Evolutionary conservation across 106 monocot genomes (phyloP), one percentile per base, ranked within the genome.

Genomic region (Amphibolis antarctica): DNA sequence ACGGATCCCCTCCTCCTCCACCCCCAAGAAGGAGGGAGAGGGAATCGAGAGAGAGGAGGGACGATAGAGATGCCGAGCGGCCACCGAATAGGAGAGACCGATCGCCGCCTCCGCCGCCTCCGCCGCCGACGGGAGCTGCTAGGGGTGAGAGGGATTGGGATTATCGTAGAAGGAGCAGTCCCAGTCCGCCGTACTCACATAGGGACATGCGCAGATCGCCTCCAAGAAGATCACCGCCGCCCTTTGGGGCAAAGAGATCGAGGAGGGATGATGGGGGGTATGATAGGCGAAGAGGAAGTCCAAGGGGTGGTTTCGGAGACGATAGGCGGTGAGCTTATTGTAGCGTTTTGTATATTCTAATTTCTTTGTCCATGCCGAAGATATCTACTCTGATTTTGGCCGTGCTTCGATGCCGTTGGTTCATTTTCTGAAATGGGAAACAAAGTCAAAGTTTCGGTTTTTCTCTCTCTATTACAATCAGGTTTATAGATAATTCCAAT

Each of bases 181-280:
- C 81, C 54, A 84, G 89, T 66, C 94, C 94, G 4, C 82, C 85
- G 10, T 49, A 49, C 25, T 22, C 21, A 10, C 55, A 26, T 76
- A 49, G 48, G 48, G 48, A 49, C n/a, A 49, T 12, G 48, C 13
- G 48, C 13, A 86, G 69, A 48, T 82, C 89, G 3, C 84, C 89
- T 0, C 89, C 86, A 3, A 62, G 75, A 17, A 65, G 88, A 28
- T 81, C 80, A 1, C 79, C 93, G 2, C 85, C 92, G 3, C 76
- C 75, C 0, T 55, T 55, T 49, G 48, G 48, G 13, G 13, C 48
- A 4, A 89, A 96, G 83, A 62, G 94, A 48, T 77, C 82, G 10
- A 69, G 94, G 63, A 81, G 88, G 69, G 89, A 96, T 13, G 89
- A 89, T 44, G 89, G 84, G 4, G 84, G 85, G 5, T 85, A 83